Conservation (phyloP, 2,329 filamentous ascomycete species). For the Beauveria pseudobassiana region DNA sequence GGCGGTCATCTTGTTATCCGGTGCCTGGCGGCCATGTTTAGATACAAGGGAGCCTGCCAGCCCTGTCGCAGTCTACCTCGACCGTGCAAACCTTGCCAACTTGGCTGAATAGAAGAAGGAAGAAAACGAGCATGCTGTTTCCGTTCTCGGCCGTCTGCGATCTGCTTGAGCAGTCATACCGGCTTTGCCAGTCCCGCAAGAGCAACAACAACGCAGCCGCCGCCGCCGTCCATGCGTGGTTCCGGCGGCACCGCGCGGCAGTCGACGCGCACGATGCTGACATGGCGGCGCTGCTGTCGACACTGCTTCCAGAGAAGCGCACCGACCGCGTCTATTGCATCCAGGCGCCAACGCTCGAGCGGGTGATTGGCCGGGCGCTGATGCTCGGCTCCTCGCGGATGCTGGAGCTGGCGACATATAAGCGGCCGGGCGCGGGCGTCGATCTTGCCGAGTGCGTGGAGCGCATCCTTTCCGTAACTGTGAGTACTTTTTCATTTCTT, state of each 20-base stretch:
- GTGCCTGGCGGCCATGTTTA: not conserved
- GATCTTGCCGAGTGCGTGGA: slow-evolving; percentile 70
- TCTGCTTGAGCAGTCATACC: slow-evolving; percentile 61
- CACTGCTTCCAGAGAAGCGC: slow-evolving; percentile 66
- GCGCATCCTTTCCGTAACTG: slow-evolving; percentile 53
- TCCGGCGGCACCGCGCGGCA: slow-evolving; percentile 49
- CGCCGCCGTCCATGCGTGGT: slow-evolving; percentile 56
- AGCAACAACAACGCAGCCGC: slow-evolving; percentile 15
- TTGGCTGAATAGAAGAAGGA: too few species aligned
- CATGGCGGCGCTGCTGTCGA: slow-evolving; percentile 61
- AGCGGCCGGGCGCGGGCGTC: slow-evolving; percentile 42
- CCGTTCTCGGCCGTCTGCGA: slow-evolving; percentile 66
- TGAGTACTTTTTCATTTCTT: slow-evolving; percentile 22
- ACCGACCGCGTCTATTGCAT: slow-evolving; percentile 73
- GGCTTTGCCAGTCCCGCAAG: slow-evolving; percentile 26
- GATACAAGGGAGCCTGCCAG: not conserved
- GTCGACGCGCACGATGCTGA: slow-evolving; percentile 52
- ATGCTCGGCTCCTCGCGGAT: slow-evolving; percentile 54
- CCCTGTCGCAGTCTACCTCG: not conserved
- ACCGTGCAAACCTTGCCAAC: too few species aligned
- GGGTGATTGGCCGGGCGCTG: slow-evolving; percentile 61
- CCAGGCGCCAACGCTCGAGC: slow-evolving; percentile 52
- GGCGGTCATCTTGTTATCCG: not conserved
- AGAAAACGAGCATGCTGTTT: slow-evolving; percentile 33
- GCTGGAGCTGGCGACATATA: slow-evolving; percentile 56